Evolutionary conservation across 148 eudicot species (phyloP), one percentile per base, ranked within the genome.

Genomic region (Vaccinium corymbosum): DNA sequence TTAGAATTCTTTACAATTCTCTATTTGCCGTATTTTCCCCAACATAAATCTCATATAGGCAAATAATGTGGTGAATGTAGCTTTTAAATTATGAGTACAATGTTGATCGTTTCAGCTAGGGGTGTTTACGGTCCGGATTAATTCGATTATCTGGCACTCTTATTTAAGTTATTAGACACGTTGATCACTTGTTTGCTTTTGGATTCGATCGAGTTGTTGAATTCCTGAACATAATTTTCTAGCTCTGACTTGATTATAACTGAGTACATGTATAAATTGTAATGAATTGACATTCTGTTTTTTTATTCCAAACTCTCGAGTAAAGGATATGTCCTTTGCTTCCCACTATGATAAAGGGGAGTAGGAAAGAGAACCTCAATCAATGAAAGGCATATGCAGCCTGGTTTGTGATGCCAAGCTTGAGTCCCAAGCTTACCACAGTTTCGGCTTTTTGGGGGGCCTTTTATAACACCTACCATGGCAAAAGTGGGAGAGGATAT

Each of bases 361-460:
- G 87, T 82, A 22, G 82, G 84, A 62, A 84, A 72, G 78, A 83
- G 87, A 85, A 57, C 79, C 83, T 82, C 85, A 49, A 62, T 70
- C 76, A 50, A 42, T 78, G 72, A 16, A 70, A 70, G 80, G 85
- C 84, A 86, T 86, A 80, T 68, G 56, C 53, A 59, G 80, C 75
- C 42, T 42, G 17, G 55, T 83, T 29, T 10, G 86, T 86, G 91
- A 91, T 91, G 93, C 93, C 90, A 90, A 86, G 86, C 94, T 92
- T 92, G 29, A 83, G 83, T 85, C 62, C 68, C 87, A 92, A 90
- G 94, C 88, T 88, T 68, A 19, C 64, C 50, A 51, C 64, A 82
- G 27, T 70, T 82, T 35, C 0, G 38, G 38, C 38, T 35, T 35
- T 35, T 32, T 32, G 35, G 35, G 35, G 35, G 35, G 35, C 35